Conservation (phyloP, 352 stramenopile species). For the Globisporangium viniferum region DNA sequence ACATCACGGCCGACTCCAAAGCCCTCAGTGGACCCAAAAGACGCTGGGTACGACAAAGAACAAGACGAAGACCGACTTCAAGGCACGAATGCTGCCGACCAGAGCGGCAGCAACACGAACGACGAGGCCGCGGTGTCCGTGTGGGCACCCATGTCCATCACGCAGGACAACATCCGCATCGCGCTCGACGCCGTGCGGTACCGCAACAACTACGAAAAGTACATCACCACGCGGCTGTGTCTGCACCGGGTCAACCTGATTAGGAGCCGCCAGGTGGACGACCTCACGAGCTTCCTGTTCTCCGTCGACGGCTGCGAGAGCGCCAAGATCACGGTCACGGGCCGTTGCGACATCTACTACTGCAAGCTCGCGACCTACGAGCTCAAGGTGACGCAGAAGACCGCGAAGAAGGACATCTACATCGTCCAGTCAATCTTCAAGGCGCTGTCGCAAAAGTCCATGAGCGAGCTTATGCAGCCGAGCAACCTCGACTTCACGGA, state of each 20-base stretch:
- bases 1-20: background rate
- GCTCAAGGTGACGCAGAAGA: slow-evolving; percentile 36
- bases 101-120: background rate
- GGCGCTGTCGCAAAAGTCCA: slow-evolving; percentile 29
- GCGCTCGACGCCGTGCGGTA: slow-evolving; percentile 40
- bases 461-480: slow-evolving; percentile 25
- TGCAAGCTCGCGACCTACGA: slow-evolving; percentile 45
- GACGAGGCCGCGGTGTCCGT: slow-evolving; percentile 7
- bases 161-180: slow-evolving; percentile 18
- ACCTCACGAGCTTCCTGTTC: slow-evolving; percentile 29
- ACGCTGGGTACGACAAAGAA: background rate
- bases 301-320: slow-evolving; percentile 37
- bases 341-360: slow-evolving; percentile 44
- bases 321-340: slow-evolving; percentile 22
- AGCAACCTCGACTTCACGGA: slow-evolving; percentile 34
- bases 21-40: background rate
- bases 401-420: slow-evolving; percentile 23
- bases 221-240: slow-evolving; percentile 32
- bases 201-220: slow-evolving; percentile 33
- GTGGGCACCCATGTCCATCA: slow-evolving; percentile 26
- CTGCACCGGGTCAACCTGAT: slow-evolving; percentile 42
- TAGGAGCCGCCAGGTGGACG: slow-evolving; percentile 15
- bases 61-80: background rate
- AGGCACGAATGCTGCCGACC: background rate
- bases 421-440: slow-evolving; percentile 43